Evolutionary conservation across 768 basidiomycete genomes (phyloP), one percentile per base, ranked within the genome.

Genomic region (Nidularia pulvinata): DNA sequence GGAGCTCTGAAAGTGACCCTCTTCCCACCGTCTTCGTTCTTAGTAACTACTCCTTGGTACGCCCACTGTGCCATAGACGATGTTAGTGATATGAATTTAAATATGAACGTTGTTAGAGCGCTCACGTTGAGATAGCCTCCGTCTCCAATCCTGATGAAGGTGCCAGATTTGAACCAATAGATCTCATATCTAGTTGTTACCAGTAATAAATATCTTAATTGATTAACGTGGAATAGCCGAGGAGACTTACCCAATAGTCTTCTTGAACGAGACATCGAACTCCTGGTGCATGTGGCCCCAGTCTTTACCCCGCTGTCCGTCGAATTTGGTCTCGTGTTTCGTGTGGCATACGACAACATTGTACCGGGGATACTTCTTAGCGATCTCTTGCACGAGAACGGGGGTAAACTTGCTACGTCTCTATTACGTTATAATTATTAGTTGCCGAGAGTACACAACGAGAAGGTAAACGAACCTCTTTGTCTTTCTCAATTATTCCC

Each of bases 211-310:
- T 14, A 35, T 4, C 16, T 39, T 9, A 10, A 7, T 5, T 14
- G 7, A n/a, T 50, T 5, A 16, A 19, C 19, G 19, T 34, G 7
- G 19, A 16, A 19, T 30, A 35, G 13, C 34, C 14, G 49, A 13
- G 19, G 19, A 19, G 19, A 36, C 50, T 48, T 19, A 59, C 57
- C 61, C 60, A 33, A 63, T 39, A 9, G 61, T 66, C 25, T 39
- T 39, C 9, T 53, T 53, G 13, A 62, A 33, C n/a, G 46, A 53
- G 48, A 59, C 53, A 16, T 56, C 55, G 51, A 66, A 59, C 43
- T 66, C 65, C 49, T 63, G 57, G 46, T 65, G 65, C 16, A 52
- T 49, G 46, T 66, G 65, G 47, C 49, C 61, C 63, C 63, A 66
- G 34, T 68, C 63, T 16, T 51, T 61, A 53, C 59, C 62, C 36